Percentiles rank a stretch among this genome's conserved stretches.
These are phyloP conservation scores for Fomitopsis schrenkii DNA, from an alignment of 1,284 basidiomycete genomes.

Conservation along the genomic window DNA sequence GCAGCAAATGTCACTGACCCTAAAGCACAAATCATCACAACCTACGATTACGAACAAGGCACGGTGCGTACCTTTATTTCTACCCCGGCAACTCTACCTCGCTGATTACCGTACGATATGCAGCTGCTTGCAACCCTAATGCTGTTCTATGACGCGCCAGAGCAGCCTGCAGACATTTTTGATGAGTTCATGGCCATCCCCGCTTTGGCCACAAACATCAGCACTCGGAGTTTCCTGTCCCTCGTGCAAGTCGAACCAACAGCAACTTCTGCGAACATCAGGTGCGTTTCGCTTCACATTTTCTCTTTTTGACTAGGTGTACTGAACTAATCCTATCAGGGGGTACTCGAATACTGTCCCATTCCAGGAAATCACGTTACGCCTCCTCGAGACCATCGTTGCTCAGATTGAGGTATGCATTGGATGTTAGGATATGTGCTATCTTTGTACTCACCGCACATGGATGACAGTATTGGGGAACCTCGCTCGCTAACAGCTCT, in stretches of 20 bases:
- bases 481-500: constrained; percentile 13
- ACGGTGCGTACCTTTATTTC: constrained; percentile 24
- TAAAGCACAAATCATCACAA: constrained; percentile 54
- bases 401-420: constrained; percentile 44
- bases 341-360: constrained; percentile 47
- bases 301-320: not conserved
- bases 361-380: constrained; percentile 35
- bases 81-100: not conserved
- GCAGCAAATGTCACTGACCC: constrained; percentile 45
- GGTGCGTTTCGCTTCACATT: constrained; percentile 21
- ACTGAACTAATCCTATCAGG: constrained; percentile 23
- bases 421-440: constrained; percentile 22
- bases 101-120: not conserved
- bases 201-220: constrained; percentile 23
- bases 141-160: constrained; percentile 43
- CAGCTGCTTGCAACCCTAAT: constrained; percentile 20
- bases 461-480: constrained; percentile 25
- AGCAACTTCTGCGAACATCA: constrained; percentile 32
- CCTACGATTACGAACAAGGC: constrained; percentile 43
- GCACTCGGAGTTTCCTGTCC: constrained; percentile 33
- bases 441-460: constrained; percentile 9
- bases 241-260: constrained; percentile 37
- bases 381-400: constrained; percentile 29
- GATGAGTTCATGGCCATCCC: constrained; percentile 37
- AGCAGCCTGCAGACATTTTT: constrained; percentile 37